These are phyloP conservation scores for Podila epigama DNA, from an alignment of 192 early-diverging fungal genomes.

Conservation along the genomic window DNA sequence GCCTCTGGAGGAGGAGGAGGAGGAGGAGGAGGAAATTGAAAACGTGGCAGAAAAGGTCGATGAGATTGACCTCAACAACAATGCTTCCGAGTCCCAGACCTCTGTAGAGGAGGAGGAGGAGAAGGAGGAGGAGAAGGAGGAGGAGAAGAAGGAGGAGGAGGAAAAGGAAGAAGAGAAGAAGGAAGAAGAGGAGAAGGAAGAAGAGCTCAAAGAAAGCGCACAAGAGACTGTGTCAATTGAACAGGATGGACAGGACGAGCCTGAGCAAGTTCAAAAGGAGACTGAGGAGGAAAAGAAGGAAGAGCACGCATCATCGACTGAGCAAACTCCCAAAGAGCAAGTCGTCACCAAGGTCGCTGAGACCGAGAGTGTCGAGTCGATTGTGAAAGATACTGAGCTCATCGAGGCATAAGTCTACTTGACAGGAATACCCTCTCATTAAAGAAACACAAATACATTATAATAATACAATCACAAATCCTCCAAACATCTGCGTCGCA, in stretches of 20 bases:
- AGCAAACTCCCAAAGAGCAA: too few relatives aligned
- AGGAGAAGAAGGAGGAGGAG: neutral
- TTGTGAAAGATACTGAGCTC: neutral
- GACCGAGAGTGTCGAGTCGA: neutral
- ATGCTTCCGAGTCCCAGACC: neutral
- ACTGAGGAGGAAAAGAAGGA: conserved; percentile 9
- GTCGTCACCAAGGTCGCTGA: neutral
- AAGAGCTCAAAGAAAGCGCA: neutral
- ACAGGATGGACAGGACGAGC: neutral
- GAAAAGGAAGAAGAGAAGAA: conserved; percentile 6
- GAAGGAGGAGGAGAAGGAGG: neutral
- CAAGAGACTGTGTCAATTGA: neutral
- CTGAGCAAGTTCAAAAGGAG: neutral
- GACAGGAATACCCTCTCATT: too few relatives aligned
- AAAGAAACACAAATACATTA: neutral
- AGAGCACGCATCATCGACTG: too few relatives aligned
- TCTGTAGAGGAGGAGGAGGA: conserved; percentile 18
- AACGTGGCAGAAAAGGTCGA: conserved; percentile 21
- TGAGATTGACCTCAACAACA: conserved; percentile 19
- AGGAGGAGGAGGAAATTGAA: neutral
- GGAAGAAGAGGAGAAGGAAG: too few relatives aligned
- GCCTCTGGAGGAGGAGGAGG: conserved; percentile 2
- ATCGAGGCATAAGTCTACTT: neutral
- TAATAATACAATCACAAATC: neutral
- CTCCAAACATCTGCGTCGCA: too few relatives aligned